Evolutionary conservation across 805 yeast genomes (phyloP).

Genomic region (Suhomyces sp.): DNA sequence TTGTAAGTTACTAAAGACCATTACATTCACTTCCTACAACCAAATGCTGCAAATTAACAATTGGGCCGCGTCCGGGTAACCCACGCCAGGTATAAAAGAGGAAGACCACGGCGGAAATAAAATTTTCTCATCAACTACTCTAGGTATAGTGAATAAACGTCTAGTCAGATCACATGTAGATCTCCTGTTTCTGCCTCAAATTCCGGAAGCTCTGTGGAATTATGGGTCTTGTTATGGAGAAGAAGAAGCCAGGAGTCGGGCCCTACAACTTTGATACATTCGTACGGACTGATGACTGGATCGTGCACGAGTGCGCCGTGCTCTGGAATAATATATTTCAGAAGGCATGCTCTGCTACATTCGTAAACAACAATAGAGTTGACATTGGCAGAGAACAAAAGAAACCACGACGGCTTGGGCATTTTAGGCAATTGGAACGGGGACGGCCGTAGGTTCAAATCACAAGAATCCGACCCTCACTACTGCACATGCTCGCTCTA

Average conservation of each 20-base stretch:
- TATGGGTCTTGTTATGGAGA: constrained; percentile 63
- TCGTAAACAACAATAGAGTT: not conserved
- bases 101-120: not conserved
- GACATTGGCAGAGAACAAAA: not conserved
- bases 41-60: not conserved
- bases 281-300: constrained; percentile 37
- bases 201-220: constrained; percentile 44
- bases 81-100: not conserved
- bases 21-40: not conserved
- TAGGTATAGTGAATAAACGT: constrained; percentile 2
- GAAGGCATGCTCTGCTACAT: not conserved
- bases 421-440: not conserved
- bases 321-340: not conserved
- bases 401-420: not conserved
- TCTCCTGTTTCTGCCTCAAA: constrained; percentile 67
- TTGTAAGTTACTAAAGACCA: not conserved
- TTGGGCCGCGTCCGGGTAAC: constrained; percentile 6
- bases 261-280: constrained; percentile 49
- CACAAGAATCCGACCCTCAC: not conserved
- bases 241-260: constrained; percentile 49
- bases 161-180: constrained; percentile 2
- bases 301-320: constrained; percentile 37
- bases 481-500: not conserved
- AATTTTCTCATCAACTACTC: not conserved
- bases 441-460: not conserved